Base-by-base conservation (phyloP, 768 basidiomycete species). In the Tremella yokohamensis region DNA sequence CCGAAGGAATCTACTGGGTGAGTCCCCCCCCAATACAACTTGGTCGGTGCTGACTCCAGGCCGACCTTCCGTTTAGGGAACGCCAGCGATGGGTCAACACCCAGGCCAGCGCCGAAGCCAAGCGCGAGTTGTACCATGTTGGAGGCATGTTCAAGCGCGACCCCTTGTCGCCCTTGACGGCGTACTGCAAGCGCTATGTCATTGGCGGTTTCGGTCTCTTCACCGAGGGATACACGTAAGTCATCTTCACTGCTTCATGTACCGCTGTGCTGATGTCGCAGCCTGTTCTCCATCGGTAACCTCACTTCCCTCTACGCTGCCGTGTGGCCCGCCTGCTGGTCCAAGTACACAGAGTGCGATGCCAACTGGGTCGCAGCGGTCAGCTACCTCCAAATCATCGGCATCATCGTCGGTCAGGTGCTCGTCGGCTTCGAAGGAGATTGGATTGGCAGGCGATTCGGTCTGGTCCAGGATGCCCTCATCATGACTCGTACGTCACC, bases 261-360 rank as follows among this genome's bases (percentile, higher is more conserved):
- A 20, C 49, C 2, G 26, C 50, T 29, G 24, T 3, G 49, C 49
- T 50, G 20, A 50, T n/a, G 42, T 9, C 26, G 11, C 39, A 64
- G 75, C 42, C 66, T 79, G 25, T 79, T 79, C 76, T 79, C 77
- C 8, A 79, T 79, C 56, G 78, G 78, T 29, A 79, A 79, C 66
- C 65, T 78, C 22, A 60, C 65, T 0, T 60, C 76, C 0, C 67
- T 79, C 9, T 79, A 76, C 65, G 19, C 60, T 40, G 60, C 65
- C 8, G 76, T 77, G 7, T 79, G 78, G 78, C 76, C 76, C 15
- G 9, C 40, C 12, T 78, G 78, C 62, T 78, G 76, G 75, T 70
- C 59, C 0, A 52, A 18, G n/a, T 63, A 73, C 58, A 40, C 56
- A n/a, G 69, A 65, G 13, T 78, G 78, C 67, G 56, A 66, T 57